Percentiles rank a stretch among this genome's conserved stretches.
phyloP scores from a whole-genome alignment of 2,329 filamentous ascomycete species.

The Fusarium sterilihyphosum region DNA sequence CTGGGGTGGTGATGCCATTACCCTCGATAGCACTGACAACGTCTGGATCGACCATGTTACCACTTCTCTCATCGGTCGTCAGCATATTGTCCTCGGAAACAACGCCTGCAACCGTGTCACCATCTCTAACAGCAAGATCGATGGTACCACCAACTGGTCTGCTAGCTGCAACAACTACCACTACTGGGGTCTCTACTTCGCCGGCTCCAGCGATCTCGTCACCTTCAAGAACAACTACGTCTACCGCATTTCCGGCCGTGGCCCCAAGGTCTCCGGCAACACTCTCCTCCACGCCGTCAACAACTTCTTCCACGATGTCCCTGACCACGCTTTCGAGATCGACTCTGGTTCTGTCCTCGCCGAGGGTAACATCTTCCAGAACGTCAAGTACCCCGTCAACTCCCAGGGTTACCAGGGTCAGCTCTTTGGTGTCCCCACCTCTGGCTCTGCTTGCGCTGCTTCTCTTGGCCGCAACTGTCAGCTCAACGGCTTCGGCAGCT shows the following conservation, averaged over 20 bases:
- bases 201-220: constrained; percentile 63
- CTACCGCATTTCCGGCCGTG: constrained; percentile 66
- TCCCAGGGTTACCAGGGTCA: constrained; percentile 43
- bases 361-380: constrained; percentile 68
- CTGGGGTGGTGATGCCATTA: constrained; percentile 69
- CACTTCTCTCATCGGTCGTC: constrained; percentile 67
- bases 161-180: constrained; percentile 67
- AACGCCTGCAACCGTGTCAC: constrained; percentile 64
- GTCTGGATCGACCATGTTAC: constrained; percentile 65
- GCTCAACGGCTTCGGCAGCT: constrained; percentile 59
- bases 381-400: constrained; percentile 57
- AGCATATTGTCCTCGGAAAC: constrained; percentile 69
- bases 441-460: constrained; percentile 52
- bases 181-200: constrained; percentile 69
- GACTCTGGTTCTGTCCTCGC: constrained; percentile 58
- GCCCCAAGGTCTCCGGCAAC: constrained; percentile 66
- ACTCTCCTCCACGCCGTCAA: constrained; percentile 68
- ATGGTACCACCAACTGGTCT: constrained; percentile 64
- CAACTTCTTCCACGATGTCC: constrained; percentile 68
- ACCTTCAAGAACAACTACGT: constrained; percentile 71
- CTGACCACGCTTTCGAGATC: constrained; percentile 67
- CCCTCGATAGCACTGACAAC: constrained; percentile 57
- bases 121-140: constrained; percentile 68
- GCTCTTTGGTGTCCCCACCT: constrained; percentile 47
- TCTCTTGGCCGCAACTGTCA: constrained; percentile 61